Evolutionary conservation across 306 rosid genomes (phyloP), one percentile per base, ranked within the genome.

Genomic region (Vigna nakashimae): DNA sequence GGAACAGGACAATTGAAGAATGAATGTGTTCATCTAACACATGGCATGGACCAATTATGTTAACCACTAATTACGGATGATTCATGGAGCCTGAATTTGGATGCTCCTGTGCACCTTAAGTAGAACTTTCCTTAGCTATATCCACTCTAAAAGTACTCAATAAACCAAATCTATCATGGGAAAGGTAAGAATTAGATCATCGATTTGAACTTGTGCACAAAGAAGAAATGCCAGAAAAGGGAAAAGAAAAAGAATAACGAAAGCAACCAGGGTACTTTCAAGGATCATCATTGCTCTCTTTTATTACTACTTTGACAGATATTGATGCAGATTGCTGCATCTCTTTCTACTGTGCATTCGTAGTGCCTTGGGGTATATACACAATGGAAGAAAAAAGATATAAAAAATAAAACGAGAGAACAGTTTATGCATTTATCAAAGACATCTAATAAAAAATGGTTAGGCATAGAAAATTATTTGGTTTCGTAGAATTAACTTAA

Each of bases 251-350:
- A 62, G 81, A 63, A 79, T 18, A 73, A 81, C 46, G 84, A 82
- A 82, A 71, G 72, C 78, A 48, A 79, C 75, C 56, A 75, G 78
- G 69, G 66, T 66, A 82, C 86, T 86, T 86, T 79, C 80, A 80
- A 66, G 82, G 74, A 75, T 82, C 80, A 86, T 82, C 82, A 82
- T 82, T 76, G 79, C 80, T 75, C 75, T 75, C 82, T 86, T 86
- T 86, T 86, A 79, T 82, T 82, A 72, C 62, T 71, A 65, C 67
- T 75, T 85, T 79, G 74, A 65, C 62, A 75, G 42, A 40, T 70
- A 69, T 73, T 56, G 13, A 13, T 75, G 59, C 3, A 53, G 68
- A 65, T 69, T 60, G 48, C 67, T 62, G 40, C 65, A 38, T 75
- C 73, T 59, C 68, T 65, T 20, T 71, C 74, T 71, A 34, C 30